Base-by-base conservation (phyloP, 2,329 filamentous ascomycete genomes). In the Aspergillus flavus region DNA sequence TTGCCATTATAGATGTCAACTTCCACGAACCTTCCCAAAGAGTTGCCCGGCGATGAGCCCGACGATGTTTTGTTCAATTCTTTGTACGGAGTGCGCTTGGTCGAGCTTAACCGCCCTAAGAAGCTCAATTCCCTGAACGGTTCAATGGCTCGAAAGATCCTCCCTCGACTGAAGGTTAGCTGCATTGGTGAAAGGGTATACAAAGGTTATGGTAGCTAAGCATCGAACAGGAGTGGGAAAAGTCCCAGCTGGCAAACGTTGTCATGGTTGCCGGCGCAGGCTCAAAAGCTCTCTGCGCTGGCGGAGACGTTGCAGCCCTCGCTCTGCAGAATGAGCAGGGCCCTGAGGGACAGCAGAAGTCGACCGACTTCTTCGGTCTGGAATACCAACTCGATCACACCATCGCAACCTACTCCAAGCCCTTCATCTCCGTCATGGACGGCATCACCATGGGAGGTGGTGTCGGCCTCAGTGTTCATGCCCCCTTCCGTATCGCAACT, bases 361-460 rank as follows among this genome's bases (percentile, higher is more conserved):
- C 94, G 32, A 83, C 86, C 55, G 89, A 94, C 58, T 99, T 96
- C 84, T 99, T 99, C 77, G 92, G 83, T 14, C 89, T 95, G 62
- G 96, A 99, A 89, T 99, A 98, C 85, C 90, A 92, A 81, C 89
- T 99, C 66, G 92, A 99, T 77, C 95, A 99, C 80, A 84, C 94
- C 71, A 97, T 99, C 75, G 92, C 95, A 26, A 97, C 94, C 43
- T 97, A 97, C 81, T 77, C 83, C 65, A 99, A 97, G 82, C 95
- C 95, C 0, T 96, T 95, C 75, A 88, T 99, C 58, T 91, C 95
- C 36, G 91, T 98, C 75, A 96, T 99, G 90, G 95, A 99, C 75
- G 95, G 95, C 64, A 91, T 97, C 78, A 99, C 96, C 58, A 99
- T 99, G 95, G 95, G 95, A 61, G 95, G 95, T 61, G 95, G 95